These are phyloP conservation scores for Fusarium tanahbumbuense DNA, from an alignment of 2,329 filamentous ascomycete species.

Conservation along the genomic window DNA sequence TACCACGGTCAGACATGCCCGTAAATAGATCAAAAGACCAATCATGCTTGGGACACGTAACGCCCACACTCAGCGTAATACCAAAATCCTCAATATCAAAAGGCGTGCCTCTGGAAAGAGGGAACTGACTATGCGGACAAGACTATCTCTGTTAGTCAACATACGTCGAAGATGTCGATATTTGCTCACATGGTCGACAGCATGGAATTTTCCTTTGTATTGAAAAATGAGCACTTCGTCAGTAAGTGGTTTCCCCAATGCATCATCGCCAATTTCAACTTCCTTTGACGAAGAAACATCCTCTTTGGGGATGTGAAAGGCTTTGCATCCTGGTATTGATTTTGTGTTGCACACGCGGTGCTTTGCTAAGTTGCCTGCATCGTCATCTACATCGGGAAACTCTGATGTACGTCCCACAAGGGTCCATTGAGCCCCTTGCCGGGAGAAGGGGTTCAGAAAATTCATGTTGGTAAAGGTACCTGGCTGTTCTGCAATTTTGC, in stretches of 20 bases:
- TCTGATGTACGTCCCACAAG: conserved; percentile 65
- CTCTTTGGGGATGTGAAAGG: conserved; percentile 62
- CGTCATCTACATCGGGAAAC: conserved; percentile 63
- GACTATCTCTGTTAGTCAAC: conserved; percentile 54
- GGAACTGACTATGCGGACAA: conserved; percentile 76
- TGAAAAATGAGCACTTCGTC: conserved; percentile 75
- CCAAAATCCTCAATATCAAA: conserved; percentile 83
- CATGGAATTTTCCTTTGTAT: conserved; percentile 72
- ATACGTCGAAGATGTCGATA: too few species aligned
- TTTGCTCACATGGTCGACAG: conserved; percentile 72
- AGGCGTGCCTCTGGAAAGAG: conserved; percentile 69
- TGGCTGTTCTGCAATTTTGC: neutral
- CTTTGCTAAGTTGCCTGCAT: conserved; percentile 54
- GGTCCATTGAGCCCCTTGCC: conserved; percentile 57
- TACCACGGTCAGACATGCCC: conserved; percentile 70
- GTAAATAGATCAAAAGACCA: conserved; percentile 79
- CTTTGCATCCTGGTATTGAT: conserved; percentile 68
- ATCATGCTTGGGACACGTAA: conserved; percentile 75
- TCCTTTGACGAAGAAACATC: conserved; percentile 53
- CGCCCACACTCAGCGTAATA: conserved; percentile 68
- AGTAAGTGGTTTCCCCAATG: conserved; percentile 54
- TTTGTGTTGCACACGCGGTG: conserved; percentile 53
- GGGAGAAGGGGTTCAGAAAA: conserved; percentile 28
- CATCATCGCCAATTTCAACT: conserved; percentile 52
- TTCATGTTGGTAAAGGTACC: conserved; percentile 36